A percentile compares a stretch with the other conserved stretches of the same genome.
phyloP scores from a whole-genome alignment of 192 early-diverging fungal genomes.

The Linnemannia exigua region DNA sequence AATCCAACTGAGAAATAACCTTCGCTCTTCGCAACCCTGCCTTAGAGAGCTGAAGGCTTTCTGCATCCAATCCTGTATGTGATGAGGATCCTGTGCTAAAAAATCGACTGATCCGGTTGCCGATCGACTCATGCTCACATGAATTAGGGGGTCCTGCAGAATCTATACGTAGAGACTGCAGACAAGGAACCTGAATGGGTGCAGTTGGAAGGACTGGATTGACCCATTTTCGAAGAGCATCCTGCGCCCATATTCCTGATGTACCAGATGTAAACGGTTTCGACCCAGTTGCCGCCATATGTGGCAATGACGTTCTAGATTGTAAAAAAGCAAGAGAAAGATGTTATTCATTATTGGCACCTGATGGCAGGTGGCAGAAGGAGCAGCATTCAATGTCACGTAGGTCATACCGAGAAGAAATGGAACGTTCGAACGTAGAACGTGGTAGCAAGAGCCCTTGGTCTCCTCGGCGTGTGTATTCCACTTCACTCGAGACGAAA shows the following conservation, averaged over 20 bases:
- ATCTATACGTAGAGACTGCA: conserved; percentile 1
- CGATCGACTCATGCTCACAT: neutral
- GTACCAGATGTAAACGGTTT: conserved; percentile 13
- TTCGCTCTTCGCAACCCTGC: conserved; percentile 50
- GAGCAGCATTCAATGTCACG: neutral
- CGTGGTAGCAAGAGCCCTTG: neutral
- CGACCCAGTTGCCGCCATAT: neutral
- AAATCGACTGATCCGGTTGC: conserved; percentile 31
- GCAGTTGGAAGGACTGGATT: conserved; percentile 54
- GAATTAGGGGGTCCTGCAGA: neutral
- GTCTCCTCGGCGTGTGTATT: neutral
- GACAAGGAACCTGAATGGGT: conserved; percentile 35
- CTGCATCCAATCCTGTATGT: conserved; percentile 9
- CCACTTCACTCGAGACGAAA: conserved; percentile 19
- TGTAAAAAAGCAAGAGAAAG: neutral
- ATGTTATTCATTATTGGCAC: neutral
- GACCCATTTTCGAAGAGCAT: conserved; percentile 51
- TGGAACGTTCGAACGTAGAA: neutral
- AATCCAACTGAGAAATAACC: conserved; percentile 76
- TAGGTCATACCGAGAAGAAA: neutral
- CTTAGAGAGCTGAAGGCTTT: conserved; percentile 58
- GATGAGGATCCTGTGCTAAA: conserved; percentile 18
- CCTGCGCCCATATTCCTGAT: conserved; percentile 56
- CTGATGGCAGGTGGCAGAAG: neutral
- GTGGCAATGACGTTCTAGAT: conserved; percentile 24